phyloP scores from a whole-genome alignment of 177 flowering plant species.

The Vitis hybrid region DNA sequence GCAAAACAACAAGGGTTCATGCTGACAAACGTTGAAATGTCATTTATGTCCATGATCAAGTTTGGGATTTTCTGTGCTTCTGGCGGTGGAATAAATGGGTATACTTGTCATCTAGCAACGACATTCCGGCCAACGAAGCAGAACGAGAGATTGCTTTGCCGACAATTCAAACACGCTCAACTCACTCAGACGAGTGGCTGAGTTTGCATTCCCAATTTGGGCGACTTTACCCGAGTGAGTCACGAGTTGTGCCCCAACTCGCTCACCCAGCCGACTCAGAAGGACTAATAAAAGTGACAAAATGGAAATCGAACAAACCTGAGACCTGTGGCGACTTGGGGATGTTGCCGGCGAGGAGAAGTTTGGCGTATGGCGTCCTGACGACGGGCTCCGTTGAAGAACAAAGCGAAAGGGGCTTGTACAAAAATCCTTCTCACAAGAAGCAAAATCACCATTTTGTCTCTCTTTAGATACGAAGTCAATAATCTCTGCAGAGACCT shows the following conservation, averaged over 20 bases:
- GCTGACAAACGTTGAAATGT: neutral
- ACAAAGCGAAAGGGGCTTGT: conserved; percentile 64
- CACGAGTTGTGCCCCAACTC: conserved; percentile 9
- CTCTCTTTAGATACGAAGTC: conserved; percentile 7
- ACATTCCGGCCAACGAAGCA: conserved; percentile 16
- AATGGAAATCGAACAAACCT: conserved; percentile 42
- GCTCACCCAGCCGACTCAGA: too few relatives aligned
- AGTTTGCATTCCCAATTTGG: too few relatives aligned
- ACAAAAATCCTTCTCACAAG: conserved; percentile 28
- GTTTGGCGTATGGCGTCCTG: conserved; percentile 48
- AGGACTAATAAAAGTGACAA: neutral
- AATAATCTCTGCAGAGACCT: conserved; percentile 25
- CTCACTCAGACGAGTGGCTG: neutral
- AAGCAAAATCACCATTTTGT: conserved; percentile 16
- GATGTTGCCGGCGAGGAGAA: conserved; percentile 54
- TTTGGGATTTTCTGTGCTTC: too few relatives aligned
- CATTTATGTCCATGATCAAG: too few relatives aligned
- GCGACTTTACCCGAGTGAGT: neutral
- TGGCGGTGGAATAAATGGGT: neutral
- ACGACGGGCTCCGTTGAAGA: conserved; percentile 37
- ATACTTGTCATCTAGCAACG: conserved; percentile 2
- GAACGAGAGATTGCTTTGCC: conserved; percentile 5
- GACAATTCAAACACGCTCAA: conserved; percentile 12
- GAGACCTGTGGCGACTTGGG: conserved; percentile 34
- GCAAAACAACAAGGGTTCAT: neutral